Conservation (phyloP, 2,329 filamentous ascomycete genomes). For the Aspergillus sergii region DNA sequence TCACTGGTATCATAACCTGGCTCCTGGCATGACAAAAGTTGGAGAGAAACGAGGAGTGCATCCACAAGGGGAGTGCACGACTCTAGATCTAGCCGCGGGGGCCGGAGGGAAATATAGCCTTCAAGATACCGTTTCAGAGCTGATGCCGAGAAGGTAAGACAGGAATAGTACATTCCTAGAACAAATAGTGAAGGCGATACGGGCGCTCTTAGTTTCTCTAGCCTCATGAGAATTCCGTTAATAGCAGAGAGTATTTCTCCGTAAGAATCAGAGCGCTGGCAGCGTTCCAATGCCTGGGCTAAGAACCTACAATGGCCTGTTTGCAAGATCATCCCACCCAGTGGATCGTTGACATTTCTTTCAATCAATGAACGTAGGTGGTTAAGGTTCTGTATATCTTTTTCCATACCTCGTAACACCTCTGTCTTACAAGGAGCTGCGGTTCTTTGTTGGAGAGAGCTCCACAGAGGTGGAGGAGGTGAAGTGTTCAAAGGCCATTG, state of each 20-base stretch:
- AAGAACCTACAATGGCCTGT: constrained; percentile 15
- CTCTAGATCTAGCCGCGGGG: not conserved
- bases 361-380: constrained; percentile 30
- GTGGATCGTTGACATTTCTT: constrained; percentile 20
- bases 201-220: constrained; percentile 21
- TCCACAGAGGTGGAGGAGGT: constrained; percentile 27
- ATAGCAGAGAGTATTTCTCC: constrained; percentile 35
- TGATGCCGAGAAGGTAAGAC: constrained; percentile 29
- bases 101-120: constrained; percentile 15
- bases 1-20: constrained; percentile 20
- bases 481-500: constrained; percentile 24
- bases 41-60: constrained; percentile 25
- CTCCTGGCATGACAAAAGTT: constrained; percentile 23
- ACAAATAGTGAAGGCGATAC: constrained; percentile 18
- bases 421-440: not conserved
- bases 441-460: constrained; percentile 17
- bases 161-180: constrained; percentile 36
- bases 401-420: constrained; percentile 2
- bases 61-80: constrained; percentile 25
- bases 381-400: constrained; percentile 11
- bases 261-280: constrained; percentile 26
- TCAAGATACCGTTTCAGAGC: constrained; percentile 32
- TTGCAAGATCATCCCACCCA: constrained; percentile 14
- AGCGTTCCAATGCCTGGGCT: constrained; percentile 24
- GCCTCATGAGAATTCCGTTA: constrained; percentile 33